Conservation (phyloP, 2,329 filamentous ascomycete genomes). For the Aureobasidium sp. region DNA sequence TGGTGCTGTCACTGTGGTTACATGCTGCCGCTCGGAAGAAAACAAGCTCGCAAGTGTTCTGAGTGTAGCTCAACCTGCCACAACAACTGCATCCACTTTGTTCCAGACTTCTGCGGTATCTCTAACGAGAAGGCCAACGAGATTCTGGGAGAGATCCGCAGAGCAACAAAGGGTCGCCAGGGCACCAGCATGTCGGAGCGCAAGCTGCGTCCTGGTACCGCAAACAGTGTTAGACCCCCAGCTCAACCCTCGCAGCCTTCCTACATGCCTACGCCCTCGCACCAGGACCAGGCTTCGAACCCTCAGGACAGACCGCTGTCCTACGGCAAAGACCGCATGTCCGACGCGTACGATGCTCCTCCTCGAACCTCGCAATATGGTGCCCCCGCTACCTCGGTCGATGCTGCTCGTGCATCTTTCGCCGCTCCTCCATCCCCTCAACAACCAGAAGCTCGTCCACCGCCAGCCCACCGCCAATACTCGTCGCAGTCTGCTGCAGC, state of each 20-base stretch:
- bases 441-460: constrained; percentile 38
- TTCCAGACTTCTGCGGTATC: constrained; percentile 99
- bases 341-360: constrained; percentile 29
- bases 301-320: constrained; percentile 36
- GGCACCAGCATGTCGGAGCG: constrained; percentile 51
- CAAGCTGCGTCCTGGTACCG: constrained; percentile 52
- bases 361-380: constrained; percentile 19
- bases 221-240: constrained; percentile 31
- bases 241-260: constrained; percentile 31
- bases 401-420: constrained; percentile 40
- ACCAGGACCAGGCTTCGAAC: constrained; percentile 18
- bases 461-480: constrained; percentile 40
- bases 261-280: constrained; percentile 19
- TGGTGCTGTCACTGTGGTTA: constrained; percentile 99
- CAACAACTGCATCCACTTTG: constrained; percentile 83
- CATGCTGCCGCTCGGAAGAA: constrained; percentile 86
- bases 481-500: constrained; percentile 40
- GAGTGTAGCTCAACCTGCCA: constrained; percentile 93
- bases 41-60: constrained; percentile 88
- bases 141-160: constrained; percentile 78
- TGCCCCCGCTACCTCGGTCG: constrained; percentile 27
- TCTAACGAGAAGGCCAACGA: constrained; percentile 95
- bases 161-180: constrained; percentile 60
- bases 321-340: constrained; percentile 38
- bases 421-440: constrained; percentile 31